phyloP scores from a whole-genome alignment of 2,329 filamentous ascomycete species.

The Raffaelea arxii region DNA sequence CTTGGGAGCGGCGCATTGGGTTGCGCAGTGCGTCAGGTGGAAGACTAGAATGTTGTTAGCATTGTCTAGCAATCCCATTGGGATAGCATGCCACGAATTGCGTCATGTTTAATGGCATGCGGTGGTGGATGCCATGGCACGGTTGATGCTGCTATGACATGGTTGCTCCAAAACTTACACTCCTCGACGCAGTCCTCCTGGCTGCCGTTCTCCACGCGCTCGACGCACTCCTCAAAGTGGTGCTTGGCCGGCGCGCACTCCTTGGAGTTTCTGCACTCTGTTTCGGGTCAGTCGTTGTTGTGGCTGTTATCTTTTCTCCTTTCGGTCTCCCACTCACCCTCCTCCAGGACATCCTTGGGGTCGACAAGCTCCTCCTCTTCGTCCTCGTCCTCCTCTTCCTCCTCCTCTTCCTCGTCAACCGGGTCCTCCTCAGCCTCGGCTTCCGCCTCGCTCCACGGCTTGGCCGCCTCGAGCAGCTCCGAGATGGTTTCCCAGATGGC shows the following conservation, averaged over 20 bases:
- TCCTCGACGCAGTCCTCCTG: constrained; percentile 98
- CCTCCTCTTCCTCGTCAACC: constrained; percentile 45
- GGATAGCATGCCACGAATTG: too few species aligned
- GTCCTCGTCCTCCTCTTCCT: constrained; percentile 43
- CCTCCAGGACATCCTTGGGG: constrained; percentile 78
- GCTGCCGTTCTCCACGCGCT: constrained; percentile 76
- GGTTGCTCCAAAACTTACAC: constrained; percentile 55
- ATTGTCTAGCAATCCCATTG: too few species aligned
- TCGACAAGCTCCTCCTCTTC: constrained; percentile 67
- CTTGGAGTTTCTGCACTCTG: constrained; percentile 84
- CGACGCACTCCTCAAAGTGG: constrained; percentile 96
- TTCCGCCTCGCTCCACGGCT: constrained; percentile 55
- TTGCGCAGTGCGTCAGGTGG: constrained; percentile 95
- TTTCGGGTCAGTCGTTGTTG: constrained; percentile 13
- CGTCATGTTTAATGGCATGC: not conserved
- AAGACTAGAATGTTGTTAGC: constrained; percentile 56
- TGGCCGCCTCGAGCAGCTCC: constrained; percentile 54
- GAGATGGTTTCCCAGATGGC: constrained; percentile 57
- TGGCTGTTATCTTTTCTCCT: constrained; percentile 1
- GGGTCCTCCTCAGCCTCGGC: constrained; percentile 53
- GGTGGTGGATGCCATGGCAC: not conserved
- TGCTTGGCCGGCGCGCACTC: constrained; percentile 85
- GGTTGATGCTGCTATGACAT: not conserved
- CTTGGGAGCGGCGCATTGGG: constrained; percentile 88
- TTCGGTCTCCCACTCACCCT: constrained; percentile 53